phyloP scores from a whole-genome alignment of 2,329 filamentous ascomycete species.

The Cytospora piceae region DNA sequence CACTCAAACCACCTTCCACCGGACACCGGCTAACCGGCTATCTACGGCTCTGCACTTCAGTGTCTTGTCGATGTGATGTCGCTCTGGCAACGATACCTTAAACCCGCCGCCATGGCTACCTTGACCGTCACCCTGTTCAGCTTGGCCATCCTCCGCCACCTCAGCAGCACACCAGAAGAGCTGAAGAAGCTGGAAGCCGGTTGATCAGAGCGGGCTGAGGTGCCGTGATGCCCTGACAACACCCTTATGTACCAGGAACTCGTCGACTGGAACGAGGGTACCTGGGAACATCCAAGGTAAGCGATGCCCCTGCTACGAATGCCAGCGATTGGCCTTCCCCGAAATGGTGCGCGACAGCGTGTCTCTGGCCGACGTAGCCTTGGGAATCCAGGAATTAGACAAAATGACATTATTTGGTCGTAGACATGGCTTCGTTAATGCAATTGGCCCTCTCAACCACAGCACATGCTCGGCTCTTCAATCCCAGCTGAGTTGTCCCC shows the following conservation, averaged over 20 bases:
- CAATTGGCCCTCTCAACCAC: conserved; percentile 37
- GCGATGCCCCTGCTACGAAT: background rate
- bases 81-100: no score
- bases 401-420: background rate
- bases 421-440: background rate
- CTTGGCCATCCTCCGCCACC: conserved; percentile 34
- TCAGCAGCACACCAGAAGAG: conserved; percentile 39
- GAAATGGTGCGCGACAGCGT: conserved; percentile 45
- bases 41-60: no score
- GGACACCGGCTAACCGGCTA: no score
- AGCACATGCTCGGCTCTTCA: conserved; percentile 53
- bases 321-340: conserved; percentile 14
- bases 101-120: no score
- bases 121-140: conserved; percentile 32
- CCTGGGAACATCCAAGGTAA: conserved; percentile 33
- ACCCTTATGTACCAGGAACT: conserved; percentile 44
- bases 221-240: conserved; percentile 45
- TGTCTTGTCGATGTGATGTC: no score
- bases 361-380: conserved; percentile 39
- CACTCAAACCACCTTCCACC: no score
- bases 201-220: conserved; percentile 44
- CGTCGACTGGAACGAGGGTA: conserved; percentile 47
- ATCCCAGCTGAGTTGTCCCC: conserved; percentile 39
- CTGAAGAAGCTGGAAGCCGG: conserved; percentile 36
- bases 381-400: conserved; percentile 40